phyloP scores from a whole-genome alignment of 768 basidiomycete species.

The Lentinula lateritia region DNA sequence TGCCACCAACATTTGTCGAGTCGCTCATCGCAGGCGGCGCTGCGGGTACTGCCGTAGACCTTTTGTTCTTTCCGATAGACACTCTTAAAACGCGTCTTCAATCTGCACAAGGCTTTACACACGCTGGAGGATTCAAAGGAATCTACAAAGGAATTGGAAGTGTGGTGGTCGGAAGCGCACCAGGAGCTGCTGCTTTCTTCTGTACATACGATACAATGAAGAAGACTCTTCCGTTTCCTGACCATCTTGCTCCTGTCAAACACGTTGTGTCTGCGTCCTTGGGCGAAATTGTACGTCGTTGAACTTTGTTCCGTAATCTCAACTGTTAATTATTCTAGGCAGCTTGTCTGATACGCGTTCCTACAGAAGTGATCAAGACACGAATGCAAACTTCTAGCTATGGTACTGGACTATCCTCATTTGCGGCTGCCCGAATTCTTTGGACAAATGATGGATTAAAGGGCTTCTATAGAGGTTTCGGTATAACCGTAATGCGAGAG shows the following conservation, averaged over 20 bases:
- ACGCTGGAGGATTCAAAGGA: constrained; percentile 83
- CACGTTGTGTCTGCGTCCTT: constrained; percentile 24
- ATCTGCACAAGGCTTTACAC: constrained; percentile 77
- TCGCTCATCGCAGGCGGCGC: constrained; percentile 58
- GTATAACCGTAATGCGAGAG: constrained; percentile 70
- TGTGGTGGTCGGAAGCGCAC: constrained; percentile 91
- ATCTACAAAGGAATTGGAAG: constrained; percentile 94
- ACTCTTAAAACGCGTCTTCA: constrained; percentile 96
- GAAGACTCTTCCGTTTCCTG: constrained; percentile 55
- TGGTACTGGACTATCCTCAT: constrained; percentile 52
- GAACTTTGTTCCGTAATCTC: not conserved
- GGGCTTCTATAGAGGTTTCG: constrained; percentile 89
- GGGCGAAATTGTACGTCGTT: constrained; percentile 28
- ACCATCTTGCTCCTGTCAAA: constrained; percentile 58
- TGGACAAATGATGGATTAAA: constrained; percentile 56
- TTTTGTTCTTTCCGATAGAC: constrained; percentile 95
- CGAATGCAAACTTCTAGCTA: constrained; percentile 85
- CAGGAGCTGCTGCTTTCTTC: constrained; percentile 95
- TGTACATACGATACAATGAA: constrained; percentile 91
- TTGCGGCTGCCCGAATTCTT: constrained; percentile 52
- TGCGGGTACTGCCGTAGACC: constrained; percentile 92
- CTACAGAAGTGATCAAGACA: constrained; percentile 95
- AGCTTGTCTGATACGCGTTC: constrained; percentile 90
- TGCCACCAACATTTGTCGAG: not conserved
- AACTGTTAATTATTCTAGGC: constrained; percentile 35